Percentiles rank a stretch among this genome's conserved stretches.
Conservation (phyloP, 139 green algal species). For the Chlamydomonas schloesseri region DNA sequence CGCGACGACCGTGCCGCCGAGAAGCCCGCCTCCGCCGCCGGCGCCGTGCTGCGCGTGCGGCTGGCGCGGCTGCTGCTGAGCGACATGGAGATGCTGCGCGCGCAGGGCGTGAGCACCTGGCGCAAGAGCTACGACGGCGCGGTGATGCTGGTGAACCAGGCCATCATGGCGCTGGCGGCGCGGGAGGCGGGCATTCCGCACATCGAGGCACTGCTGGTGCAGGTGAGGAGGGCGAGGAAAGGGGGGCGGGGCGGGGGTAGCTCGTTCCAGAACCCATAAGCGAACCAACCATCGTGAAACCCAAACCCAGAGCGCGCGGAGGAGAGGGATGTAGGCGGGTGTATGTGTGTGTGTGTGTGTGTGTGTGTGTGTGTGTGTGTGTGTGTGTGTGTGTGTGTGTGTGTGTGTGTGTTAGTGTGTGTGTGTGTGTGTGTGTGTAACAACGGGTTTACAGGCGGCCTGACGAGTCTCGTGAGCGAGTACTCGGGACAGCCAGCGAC, state of each 20-base stretch:
- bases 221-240: neutral
- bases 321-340: too few species aligned
- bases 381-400: too few species aligned
- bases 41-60: slow-evolving; percentile 50
- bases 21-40: slow-evolving; percentile 51
- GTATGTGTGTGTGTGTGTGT: too few species aligned
- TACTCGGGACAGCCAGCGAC: too few species aligned
- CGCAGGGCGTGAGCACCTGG: slow-evolving; percentile 56
- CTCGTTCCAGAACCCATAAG: too few species aligned
- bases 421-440: too few species aligned
- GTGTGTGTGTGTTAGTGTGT: too few species aligned
- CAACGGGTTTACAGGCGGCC: too few species aligned
- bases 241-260: neutral
- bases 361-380: too few species aligned
- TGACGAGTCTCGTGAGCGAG: too few species aligned
- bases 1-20: slow-evolving; percentile 59
- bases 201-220: slow-evolving; percentile 58
- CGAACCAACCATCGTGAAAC: too few species aligned
- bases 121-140: slow-evolving; percentile 57
- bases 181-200: slow-evolving; percentile 57
- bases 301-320: too few species aligned
- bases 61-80: slow-evolving; percentile 36
- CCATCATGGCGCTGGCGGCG: slow-evolving; percentile 57
- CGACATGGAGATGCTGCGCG: slow-evolving; percentile 40
- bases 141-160: slow-evolving; percentile 52